phyloP scores from a whole-genome alignment of 306 rosid genomes.

The Acacia crassicarpa region DNA sequence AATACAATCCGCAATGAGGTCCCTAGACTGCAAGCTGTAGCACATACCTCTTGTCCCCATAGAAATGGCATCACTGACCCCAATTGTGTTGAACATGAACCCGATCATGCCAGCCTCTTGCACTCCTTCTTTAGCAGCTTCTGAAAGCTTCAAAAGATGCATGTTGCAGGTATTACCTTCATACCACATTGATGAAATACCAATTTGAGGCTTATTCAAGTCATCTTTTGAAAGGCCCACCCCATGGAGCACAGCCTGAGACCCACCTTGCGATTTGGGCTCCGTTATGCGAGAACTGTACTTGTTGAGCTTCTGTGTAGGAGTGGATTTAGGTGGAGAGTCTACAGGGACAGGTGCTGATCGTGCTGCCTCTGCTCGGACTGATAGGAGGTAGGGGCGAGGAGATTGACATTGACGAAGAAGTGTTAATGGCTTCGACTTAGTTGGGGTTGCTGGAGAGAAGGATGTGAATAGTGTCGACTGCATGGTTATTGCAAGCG shows the following conservation, averaged over 20 bases:
- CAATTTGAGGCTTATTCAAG: constrained; percentile 73
- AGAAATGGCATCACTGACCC: constrained; percentile 94
- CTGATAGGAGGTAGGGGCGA: neutral
- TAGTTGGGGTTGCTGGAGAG: neutral
- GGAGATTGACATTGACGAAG: neutral
- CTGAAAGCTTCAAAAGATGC: constrained; percentile 74
- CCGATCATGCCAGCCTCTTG: constrained; percentile 75
- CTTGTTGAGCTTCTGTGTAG: constrained; percentile 58
- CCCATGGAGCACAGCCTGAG: constrained; percentile 92
- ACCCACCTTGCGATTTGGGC: constrained; percentile 85
- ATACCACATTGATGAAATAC: constrained; percentile 88
- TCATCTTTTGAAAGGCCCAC: constrained; percentile 85
- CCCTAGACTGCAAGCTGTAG: constrained; percentile 89
- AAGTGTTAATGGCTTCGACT: neutral
- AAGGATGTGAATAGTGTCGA: constrained; percentile 12
- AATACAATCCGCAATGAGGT: constrained; percentile 91
- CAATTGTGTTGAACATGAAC: constrained; percentile 85
- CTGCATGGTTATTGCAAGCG: constrained; percentile 20
- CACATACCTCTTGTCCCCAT: constrained; percentile 98
- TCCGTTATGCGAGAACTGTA: constrained; percentile 74
- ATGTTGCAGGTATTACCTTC: constrained; percentile 95
- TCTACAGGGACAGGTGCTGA: constrained; percentile 13
- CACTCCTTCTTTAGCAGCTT: constrained; percentile 76
- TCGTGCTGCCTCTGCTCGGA: constrained; percentile 12
- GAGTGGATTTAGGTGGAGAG: constrained; percentile 27